phyloP scores from a whole-genome alignment of 441 rosid species.

The Populus trichocarpa region DNA sequence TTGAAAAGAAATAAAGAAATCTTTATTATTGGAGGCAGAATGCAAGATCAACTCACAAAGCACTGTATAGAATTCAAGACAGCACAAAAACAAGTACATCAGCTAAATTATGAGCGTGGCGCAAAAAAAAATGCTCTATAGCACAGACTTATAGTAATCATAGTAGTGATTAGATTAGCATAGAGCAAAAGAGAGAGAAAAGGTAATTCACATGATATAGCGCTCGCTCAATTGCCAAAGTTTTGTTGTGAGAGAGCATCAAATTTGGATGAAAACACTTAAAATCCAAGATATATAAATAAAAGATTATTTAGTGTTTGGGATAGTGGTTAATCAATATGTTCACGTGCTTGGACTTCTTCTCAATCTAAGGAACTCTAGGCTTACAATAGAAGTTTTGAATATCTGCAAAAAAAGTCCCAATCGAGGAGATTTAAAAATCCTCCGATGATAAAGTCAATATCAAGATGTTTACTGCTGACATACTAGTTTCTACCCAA shows the following conservation, averaged over 20 bases:
- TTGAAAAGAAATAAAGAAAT: slow-evolving; percentile 8
- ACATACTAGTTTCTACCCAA: not conserved
- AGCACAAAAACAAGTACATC: slow-evolving; percentile 3
- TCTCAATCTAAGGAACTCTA: too few relatives aligned
- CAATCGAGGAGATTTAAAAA: too few relatives aligned
- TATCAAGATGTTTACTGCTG: not conserved
- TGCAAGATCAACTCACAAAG: not conserved
- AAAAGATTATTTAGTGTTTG: too few relatives aligned
- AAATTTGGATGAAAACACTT: too few relatives aligned
- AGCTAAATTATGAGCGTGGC: not conserved
- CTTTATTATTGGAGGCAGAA: not conserved
- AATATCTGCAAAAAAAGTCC: too few relatives aligned
- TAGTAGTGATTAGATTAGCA: not conserved
- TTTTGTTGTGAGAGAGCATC: not conserved
- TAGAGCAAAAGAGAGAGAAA: not conserved
- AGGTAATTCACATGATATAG: not conserved
- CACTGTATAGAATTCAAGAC: not conserved
- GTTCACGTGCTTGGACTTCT: too few relatives aligned
- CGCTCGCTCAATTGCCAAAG: not conserved
- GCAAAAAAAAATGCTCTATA: not conserved
- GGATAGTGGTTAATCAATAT: too few relatives aligned
- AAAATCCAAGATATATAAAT: too few relatives aligned
- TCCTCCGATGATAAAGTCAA: too few relatives aligned
- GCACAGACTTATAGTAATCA: not conserved
- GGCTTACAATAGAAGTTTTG: too few relatives aligned